Conservation (phyloP, 352 stramenopile genomes). For the Elongisporangium undulatum region DNA sequence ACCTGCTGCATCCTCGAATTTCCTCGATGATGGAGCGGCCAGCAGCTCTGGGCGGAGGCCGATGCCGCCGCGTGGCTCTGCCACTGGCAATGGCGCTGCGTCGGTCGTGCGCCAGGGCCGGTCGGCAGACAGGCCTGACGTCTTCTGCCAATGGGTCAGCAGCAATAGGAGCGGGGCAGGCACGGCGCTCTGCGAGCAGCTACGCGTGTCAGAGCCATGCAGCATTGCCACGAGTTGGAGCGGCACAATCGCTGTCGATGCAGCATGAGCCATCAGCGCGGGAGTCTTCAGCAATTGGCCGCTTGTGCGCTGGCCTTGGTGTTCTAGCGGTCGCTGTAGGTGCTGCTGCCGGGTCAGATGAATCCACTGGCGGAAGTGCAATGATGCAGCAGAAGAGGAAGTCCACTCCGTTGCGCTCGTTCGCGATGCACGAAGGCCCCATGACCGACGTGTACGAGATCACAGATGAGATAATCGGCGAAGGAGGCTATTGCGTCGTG, state of each 20-base stretch:
- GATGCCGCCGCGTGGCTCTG: background rate
- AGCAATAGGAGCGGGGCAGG: background rate
- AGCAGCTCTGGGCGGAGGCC: background rate
- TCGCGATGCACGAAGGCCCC: background rate
- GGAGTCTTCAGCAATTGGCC: background rate
- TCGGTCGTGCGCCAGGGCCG: background rate
- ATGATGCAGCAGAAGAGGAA: background rate
- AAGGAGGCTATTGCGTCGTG: slow-evolving; percentile 80
- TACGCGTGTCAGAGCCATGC: background rate
- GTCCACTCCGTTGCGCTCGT: background rate
- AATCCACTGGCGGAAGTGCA: background rate
- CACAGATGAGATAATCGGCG: slow-evolving; percentile 72
- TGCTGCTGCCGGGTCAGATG: background rate
- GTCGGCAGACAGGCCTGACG: background rate
- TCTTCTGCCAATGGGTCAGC: background rate
- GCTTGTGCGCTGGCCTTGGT: background rate
- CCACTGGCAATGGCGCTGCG: background rate
- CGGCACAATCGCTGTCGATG: background rate
- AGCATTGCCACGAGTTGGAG: background rate
- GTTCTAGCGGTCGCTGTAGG: background rate
- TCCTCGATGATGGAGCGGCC: background rate
- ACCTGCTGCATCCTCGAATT: background rate
- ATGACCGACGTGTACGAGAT: slow-evolving; percentile 75
- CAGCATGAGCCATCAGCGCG: background rate
- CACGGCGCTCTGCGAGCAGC: background rate